Base-by-base conservation (phyloP, 2,329 filamentous ascomycete genomes). In the Aspergillus clavatus region DNA sequence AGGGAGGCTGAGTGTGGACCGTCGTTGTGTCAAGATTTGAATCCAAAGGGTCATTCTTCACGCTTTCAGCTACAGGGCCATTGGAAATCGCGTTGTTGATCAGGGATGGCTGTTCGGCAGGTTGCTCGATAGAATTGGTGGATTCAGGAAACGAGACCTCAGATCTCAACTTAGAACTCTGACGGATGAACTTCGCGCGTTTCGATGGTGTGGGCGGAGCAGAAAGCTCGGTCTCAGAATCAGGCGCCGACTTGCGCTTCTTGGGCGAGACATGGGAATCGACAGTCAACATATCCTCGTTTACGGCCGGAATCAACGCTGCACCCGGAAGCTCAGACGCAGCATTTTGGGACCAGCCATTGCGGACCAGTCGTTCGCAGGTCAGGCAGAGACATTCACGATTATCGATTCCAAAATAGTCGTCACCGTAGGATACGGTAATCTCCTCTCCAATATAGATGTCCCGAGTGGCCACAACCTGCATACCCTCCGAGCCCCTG, bases 321-420 rank as follows among this genome's bases (percentile, higher is more conserved):
- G 58, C 57, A 47, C 62, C 67, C 46, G 47, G 65, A 54, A 38
- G 61, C 50, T 49, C 70, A 55, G 51, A 69, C 52, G 51, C 70
- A 54, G 48, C 63, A 54, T 59, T 62, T 1, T 73, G 78, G 28
- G 81, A 78, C 94, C 94, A 98, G 1, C 93, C 93, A 63, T 96
- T 97, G 42, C 78, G 76, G 46, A 80, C 72, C 3, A 76, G 72
- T 18, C 78, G 75, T 69, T 98, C 93, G 65, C 93, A 98, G 0
- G 87, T 93, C 56, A 79, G 78, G 66, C 93, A 98, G 1, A 98
- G 73, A 63, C 93, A 98, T 63, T 98, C 93, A 66, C 89, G 90
- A 56, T 98, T 98, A 63, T 90, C 82, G 36, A 89, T 84, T 2
- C 93, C 93, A 70, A 98, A 98, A 66, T 98, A 98, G 62, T 88